Percentiles rank a stretch among this genome's conserved stretches.
phyloP scores from a whole-genome alignment of 805 yeast species.

The Yarrowia phangngaensis region DNA sequence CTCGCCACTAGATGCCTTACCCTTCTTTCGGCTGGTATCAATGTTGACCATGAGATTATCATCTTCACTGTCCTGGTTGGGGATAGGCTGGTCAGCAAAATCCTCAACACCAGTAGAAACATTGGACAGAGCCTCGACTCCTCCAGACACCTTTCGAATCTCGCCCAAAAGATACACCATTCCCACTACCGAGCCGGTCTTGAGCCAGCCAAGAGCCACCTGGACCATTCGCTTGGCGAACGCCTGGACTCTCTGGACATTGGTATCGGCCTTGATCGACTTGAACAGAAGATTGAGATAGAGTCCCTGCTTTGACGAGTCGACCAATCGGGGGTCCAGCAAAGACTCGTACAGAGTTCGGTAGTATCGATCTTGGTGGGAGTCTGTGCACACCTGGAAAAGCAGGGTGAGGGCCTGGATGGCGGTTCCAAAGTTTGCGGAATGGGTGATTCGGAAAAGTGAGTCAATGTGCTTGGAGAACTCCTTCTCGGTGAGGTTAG shows the following conservation, averaged over 20 bases:
- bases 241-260: conserved; percentile 66
- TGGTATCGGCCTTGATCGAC: conserved; percentile 67
- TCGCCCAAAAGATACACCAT: conserved; percentile 71
- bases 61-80: conserved; percentile 33
- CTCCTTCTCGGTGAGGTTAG: conserved; percentile 65
- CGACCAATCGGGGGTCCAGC: conserved; percentile 73
- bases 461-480: conserved; percentile 72
- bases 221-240: conserved; percentile 89
- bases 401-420: conserved; percentile 87
- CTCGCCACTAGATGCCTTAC: conserved; percentile 18
- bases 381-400: conserved; percentile 64
- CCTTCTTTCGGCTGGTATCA: conserved; percentile 9
- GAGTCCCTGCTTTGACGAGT: conserved; percentile 90
- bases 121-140: conserved; percentile 49
- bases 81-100: conserved; percentile 39
- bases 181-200: conserved; percentile 83
- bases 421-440: conserved; percentile 89
- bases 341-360: conserved; percentile 86
- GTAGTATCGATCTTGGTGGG: conserved; percentile 56
- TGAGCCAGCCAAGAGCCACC: conserved; percentile 78
- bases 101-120: conserved; percentile 48
- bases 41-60: conserved; percentile 26
- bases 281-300: conserved; percentile 82
- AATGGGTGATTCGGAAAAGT: conserved; percentile 83
- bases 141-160: conserved; percentile 46